These are phyloP conservation scores for Zopfochytrium polystomum DNA, from an alignment of 371 early-diverging fungal genomes.

Conservation along the genomic window DNA sequence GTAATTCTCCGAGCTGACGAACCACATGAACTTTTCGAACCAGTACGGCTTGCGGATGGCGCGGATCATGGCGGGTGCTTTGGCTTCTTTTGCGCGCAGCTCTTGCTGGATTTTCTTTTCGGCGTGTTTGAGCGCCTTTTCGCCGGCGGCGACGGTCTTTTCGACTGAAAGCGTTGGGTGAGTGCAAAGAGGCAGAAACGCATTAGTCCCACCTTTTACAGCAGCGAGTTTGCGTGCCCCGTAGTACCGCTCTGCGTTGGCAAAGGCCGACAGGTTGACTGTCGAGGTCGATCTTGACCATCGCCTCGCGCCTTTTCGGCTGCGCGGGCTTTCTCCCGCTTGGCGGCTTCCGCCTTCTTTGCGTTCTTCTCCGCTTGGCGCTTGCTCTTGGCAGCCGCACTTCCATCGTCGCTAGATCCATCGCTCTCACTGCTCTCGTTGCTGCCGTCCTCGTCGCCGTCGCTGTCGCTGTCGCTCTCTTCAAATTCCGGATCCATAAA, in stretches of 20 bases:
- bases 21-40: constrained; percentile 99
- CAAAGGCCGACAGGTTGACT: constrained; percentile 81
- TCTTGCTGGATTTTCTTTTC: constrained; percentile 85
- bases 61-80: constrained; percentile 68
- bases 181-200: neutral
- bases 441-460: constrained; percentile 45
- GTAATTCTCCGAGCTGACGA: constrained; percentile 91
- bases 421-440: constrained; percentile 28
- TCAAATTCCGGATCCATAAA: constrained; percentile 58
- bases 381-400: neutral
- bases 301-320: constrained; percentile 12
- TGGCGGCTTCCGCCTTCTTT: constrained; percentile 5
- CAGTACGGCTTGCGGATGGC: constrained; percentile 92
- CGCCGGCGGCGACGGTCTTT: constrained; percentile 81
- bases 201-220: constrained; percentile 60
- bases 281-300: constrained; percentile 74
- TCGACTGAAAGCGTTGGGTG: constrained; percentile 32
- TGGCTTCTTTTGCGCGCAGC: constrained; percentile 62
- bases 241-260: constrained; percentile 91
- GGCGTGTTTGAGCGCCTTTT: constrained; percentile 83
- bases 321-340: constrained; percentile 14
- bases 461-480: constrained; percentile 71
- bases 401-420: too few species aligned
- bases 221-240: constrained; percentile 77
- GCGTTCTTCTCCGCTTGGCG: constrained; percentile 16